Percentiles rank a stretch among this genome's conserved stretches.
Evolutionary conservation across 129 eudicot genomes (phyloP).

Genomic region (Flaveria robusta): DNA sequence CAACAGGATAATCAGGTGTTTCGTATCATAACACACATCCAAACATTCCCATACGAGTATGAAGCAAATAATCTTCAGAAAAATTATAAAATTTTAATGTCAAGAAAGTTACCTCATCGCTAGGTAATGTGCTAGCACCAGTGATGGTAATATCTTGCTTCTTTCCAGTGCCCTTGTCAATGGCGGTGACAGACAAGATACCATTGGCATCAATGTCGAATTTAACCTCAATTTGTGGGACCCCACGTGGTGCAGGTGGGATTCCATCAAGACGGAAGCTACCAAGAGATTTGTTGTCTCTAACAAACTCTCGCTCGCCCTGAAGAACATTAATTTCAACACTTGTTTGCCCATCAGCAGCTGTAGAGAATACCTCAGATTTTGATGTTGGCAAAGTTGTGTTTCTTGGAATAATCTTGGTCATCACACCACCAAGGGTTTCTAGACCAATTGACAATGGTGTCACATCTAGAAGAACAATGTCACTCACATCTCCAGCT

Average conservation of each 20-base stretch:
- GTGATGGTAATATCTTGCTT: conserved; percentile 45
- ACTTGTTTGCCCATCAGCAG: conserved; percentile 99
- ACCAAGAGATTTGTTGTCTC: conserved; percentile 55
- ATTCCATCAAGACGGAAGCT: conserved; percentile 45
- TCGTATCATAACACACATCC: background rate
- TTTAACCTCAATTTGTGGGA: conserved; percentile 39
- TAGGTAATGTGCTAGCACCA: conserved; percentile 86
- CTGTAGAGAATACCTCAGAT: conserved; percentile 98
- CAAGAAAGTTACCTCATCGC: conserved; percentile 70
- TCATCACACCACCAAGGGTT: conserved; percentile 99
- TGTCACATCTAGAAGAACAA: conserved; percentile 92
- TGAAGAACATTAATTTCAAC: conserved; percentile 97
- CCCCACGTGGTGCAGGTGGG: conserved; percentile 48
- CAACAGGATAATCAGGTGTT: background rate
- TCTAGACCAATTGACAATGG: conserved; percentile 92
- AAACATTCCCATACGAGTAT: background rate
- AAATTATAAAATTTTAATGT: background rate
- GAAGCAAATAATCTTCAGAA: background rate
- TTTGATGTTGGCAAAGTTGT: conserved; percentile 95
- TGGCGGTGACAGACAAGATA: conserved; percentile 40
- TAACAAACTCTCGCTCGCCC: conserved; percentile 96
- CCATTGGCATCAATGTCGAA: conserved; percentile 44
- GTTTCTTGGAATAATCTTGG: conserved; percentile 92
- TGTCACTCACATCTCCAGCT: conserved; percentile 95
- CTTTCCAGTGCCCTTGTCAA: conserved; percentile 40